Evolutionary conservation across 129 eudicot genomes (phyloP).

Genomic region (sunflower (Helianthus annuus)): HanXRQr2.0-SUNRISE NC_035436.2:45926755-45927254

Average conservation of each 20-base stretch:
- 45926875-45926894: constrained; percentile 28
- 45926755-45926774: constrained; percentile 38
- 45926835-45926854: neutral
- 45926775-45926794: too few relatives aligned
- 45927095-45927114: constrained; percentile 16
- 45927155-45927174: neutral
- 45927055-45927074: neutral
- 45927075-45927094: neutral
- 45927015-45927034: constrained; percentile 49
- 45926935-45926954: constrained; percentile 17
- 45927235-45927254: constrained; percentile 92
- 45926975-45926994: neutral
- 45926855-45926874: neutral
- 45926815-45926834: constrained; percentile 22
- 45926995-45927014: constrained; percentile 56
- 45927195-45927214: constrained; percentile 12
- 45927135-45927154: neutral
- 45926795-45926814: constrained; percentile 37
- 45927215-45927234: constrained; percentile 55
- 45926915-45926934: neutral
- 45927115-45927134: neutral
- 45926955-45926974: neutral
- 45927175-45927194: constrained; percentile 1
- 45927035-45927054: constrained; percentile 32
- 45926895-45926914: neutral